Evolutionary conservation across 257 asterid species (phyloP).

Genomic region (Gynochthodes officinalis): DNA sequence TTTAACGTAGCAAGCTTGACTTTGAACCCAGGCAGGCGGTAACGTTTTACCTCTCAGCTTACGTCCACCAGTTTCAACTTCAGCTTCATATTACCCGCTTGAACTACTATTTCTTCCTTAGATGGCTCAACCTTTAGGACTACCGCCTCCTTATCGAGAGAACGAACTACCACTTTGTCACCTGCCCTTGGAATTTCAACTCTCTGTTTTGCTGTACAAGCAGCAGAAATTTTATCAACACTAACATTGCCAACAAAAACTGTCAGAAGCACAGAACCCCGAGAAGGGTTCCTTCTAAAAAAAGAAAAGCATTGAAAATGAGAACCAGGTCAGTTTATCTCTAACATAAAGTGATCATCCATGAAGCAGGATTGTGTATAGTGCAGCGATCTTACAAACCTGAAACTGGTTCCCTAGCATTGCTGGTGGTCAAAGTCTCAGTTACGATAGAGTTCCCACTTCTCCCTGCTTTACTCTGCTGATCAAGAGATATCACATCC

Average conservation of each 20-base stretch:
- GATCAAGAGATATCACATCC: constrained; percentile 7
- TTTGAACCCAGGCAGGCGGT: not conserved
- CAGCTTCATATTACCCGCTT: constrained; percentile 80
- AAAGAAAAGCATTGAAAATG: not conserved
- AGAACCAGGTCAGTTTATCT: no score
- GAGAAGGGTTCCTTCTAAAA: not conserved
- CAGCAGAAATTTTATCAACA: not conserved
- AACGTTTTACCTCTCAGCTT: not conserved
- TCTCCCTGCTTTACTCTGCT: constrained; percentile 13
- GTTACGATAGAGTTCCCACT: constrained; percentile 25
- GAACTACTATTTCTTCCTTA: constrained; percentile 67
- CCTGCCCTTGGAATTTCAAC: constrained; percentile 60
- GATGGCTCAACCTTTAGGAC: constrained; percentile 67
- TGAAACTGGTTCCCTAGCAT: constrained; percentile 35
- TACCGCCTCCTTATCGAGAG: constrained; percentile 61
- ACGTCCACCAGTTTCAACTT: constrained; percentile 65
- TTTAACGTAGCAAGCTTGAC: not conserved
- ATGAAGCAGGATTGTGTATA: not conserved
- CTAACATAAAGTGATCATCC: no score
- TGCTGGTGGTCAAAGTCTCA: constrained; percentile 27
- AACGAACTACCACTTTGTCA: constrained; percentile 72
- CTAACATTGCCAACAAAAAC: not conserved
- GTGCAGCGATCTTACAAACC: constrained; percentile 42
- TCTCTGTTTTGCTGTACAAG: constrained; percentile 37
- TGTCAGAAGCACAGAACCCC: not conserved